Conservation (phyloP, 2,329 filamentous ascomycete genomes). For the Coniochaeta prunicola region DNA sequence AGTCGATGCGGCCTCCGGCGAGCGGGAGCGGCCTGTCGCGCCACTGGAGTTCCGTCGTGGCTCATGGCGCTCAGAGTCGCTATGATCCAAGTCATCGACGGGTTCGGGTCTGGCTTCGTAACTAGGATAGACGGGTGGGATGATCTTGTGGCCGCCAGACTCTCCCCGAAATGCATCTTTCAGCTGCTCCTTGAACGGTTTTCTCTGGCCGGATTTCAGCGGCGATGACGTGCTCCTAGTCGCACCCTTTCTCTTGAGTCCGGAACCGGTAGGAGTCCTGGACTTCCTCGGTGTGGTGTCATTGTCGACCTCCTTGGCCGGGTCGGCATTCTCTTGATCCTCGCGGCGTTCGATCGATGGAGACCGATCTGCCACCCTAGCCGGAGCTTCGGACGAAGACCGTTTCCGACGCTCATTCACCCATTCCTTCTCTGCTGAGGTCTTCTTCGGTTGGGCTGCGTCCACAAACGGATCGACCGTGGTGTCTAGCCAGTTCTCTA, state of each 20-base stretch:
- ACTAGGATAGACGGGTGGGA: conserved; percentile 39
- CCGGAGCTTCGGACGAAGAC: conserved; percentile 15
- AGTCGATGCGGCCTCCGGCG: conserved; percentile 23
- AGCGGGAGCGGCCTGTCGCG: conserved; percentile 22
- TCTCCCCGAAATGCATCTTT: conserved; percentile 58
- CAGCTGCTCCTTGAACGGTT: conserved; percentile 49
- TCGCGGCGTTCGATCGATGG: conserved; percentile 3
- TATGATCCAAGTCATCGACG: conserved; percentile 14
- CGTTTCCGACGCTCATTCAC: conserved; percentile 21
- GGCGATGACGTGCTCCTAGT: conserved; percentile 44
- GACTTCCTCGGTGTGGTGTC: conserved; percentile 17
- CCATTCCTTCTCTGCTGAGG: conserved; percentile 26
- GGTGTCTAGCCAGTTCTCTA: conserved; percentile 57
- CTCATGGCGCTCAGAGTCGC: conserved; percentile 14
- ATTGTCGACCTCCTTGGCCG: conserved; percentile 11
- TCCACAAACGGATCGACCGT: conserved; percentile 59
- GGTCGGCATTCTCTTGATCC: conserved; percentile 8
- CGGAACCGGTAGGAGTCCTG: conserved; percentile 24
- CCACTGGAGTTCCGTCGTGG: conserved; percentile 23
- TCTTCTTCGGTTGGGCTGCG: conserved; percentile 21
- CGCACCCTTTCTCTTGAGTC: conserved; percentile 49
- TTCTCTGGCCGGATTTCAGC: conserved; percentile 36
- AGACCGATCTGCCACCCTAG: conserved; percentile 6
- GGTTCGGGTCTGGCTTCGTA: conserved; percentile 18
- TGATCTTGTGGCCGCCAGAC: conserved; percentile 38